A percentile compares a stretch with the other conserved stretches of the same genome.
Evolutionary conservation across 2,329 filamentous ascomycete species (phyloP).

Genomic region (Ophiostoma ips): DNA sequence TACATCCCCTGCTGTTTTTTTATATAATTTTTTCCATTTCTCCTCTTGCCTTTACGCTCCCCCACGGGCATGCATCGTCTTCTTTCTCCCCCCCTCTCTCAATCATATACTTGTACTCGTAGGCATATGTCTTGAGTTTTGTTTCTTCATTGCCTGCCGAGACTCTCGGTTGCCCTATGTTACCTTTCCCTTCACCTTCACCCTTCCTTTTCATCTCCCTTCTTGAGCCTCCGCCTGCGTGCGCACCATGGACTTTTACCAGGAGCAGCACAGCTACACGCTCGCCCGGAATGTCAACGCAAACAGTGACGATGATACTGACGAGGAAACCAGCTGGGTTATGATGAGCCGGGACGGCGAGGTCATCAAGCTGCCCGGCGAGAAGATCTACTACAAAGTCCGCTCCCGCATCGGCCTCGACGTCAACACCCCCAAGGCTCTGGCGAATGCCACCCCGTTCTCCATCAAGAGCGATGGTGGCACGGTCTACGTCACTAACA

Average conservation of each 20-base stretch:
- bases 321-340: conserved; percentile 60
- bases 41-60: conserved; percentile 4
- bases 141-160: background rate
- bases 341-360: conserved; percentile 65
- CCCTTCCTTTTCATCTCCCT: conserved; percentile 3
- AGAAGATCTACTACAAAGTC: conserved; percentile 68
- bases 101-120: background rate
- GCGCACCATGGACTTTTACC: conserved; percentile 13
- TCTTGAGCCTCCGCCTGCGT: conserved; percentile 2
- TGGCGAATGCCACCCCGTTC: conserved; percentile 48
- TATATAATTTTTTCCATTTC: conserved; percentile 5
- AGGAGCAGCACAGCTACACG: conserved; percentile 23
- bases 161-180: background rate
- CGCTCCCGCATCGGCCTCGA: conserved; percentile 66
- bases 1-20: background rate
- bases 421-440: conserved; percentile 55
- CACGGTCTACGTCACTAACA: conserved; percentile 68
- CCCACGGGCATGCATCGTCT: background rate
- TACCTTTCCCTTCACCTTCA: too few species aligned
- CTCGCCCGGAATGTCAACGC: conserved; percentile 25
- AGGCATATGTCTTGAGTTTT: too few species aligned
- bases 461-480: conserved; percentile 62
- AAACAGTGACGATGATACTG: conserved; percentile 32
- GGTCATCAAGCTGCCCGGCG: conserved; percentile 74
- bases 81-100: conserved; percentile 12